Evolutionary conservation across 1,284 basidiomycete species (phyloP).

Genomic region (Cryptococcus hybrid): DNA sequence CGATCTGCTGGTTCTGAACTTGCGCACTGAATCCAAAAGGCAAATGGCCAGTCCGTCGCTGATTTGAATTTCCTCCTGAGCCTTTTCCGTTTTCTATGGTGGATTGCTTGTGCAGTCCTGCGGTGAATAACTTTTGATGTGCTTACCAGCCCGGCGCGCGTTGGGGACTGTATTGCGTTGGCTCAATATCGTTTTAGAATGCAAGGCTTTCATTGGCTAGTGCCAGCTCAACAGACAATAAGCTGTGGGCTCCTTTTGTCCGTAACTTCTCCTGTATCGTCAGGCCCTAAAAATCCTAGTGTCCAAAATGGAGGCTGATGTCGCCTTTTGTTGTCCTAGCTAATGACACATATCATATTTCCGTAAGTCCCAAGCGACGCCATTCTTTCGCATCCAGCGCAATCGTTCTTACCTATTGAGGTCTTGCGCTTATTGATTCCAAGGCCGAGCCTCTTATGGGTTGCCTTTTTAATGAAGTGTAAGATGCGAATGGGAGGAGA

Average conservation of each 20-base stretch:
- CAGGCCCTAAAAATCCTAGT: too few relatives aligned
- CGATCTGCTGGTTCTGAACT: background rate
- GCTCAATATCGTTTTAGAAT: slow-evolving; percentile 6
- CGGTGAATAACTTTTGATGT: too few relatives aligned
- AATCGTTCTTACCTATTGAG: background rate
- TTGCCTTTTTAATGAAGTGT: too few relatives aligned
- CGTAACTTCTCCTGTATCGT: too few relatives aligned
- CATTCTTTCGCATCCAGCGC: background rate
- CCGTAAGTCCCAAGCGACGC: too few relatives aligned
- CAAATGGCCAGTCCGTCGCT: slow-evolving; percentile 30
- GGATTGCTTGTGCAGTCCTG: too few relatives aligned
- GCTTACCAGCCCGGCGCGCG: too few relatives aligned
- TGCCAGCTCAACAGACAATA: background rate
- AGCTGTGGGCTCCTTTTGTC: background rate
- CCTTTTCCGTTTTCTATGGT: background rate
- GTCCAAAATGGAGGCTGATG: too few relatives aligned
- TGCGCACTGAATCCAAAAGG: slow-evolving; percentile 23
- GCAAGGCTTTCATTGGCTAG: slow-evolving; percentile 7
- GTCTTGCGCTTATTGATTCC: background rate
- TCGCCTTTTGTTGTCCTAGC: too few relatives aligned
- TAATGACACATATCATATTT: too few relatives aligned
- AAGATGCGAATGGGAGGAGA: too few relatives aligned
- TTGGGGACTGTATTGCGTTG: background rate
- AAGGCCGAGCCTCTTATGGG: background rate
- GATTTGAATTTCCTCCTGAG: background rate